These are phyloP conservation scores for Taphrina confusa DNA, from an alignment of 1,139 yeast species.

Conservation along the genomic window DNA sequence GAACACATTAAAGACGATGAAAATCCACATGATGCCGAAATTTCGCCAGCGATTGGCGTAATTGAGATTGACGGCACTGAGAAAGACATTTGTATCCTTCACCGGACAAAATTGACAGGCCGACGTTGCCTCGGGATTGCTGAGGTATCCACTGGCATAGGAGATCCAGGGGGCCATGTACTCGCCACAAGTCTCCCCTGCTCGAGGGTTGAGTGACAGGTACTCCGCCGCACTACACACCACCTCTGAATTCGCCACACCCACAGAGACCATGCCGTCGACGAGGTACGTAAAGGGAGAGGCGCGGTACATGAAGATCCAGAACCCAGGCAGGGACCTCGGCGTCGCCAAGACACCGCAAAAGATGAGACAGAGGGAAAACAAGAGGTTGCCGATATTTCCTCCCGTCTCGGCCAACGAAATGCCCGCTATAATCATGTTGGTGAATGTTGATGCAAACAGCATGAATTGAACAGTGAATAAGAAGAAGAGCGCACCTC, in stretches of 20 bases:
- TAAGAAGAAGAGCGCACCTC: constrained; percentile 51
- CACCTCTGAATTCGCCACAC: constrained; percentile 56
- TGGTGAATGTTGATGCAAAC: constrained; percentile 60
- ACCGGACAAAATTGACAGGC: constrained; percentile 58
- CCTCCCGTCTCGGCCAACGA: constrained; percentile 55
- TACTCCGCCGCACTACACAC: constrained; percentile 55
- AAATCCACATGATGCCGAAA: constrained; percentile 59
- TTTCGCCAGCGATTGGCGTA: constrained; percentile 67
- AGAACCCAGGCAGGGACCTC: constrained; percentile 55
- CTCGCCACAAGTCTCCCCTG: constrained; percentile 54
- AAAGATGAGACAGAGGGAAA: constrained; percentile 61
- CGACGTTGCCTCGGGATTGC: constrained; percentile 38
- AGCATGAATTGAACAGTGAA: constrained; percentile 51
- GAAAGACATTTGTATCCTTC: constrained; percentile 51
- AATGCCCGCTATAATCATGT: constrained; percentile 61
- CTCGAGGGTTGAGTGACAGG: constrained; percentile 51
- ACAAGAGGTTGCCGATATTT: constrained; percentile 53
- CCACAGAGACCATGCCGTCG: constrained; percentile 56
- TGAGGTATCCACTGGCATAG: constrained; percentile 38
- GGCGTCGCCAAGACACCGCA: constrained; percentile 79
- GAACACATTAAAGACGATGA: constrained; percentile 56
- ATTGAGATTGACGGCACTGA: constrained; percentile 50
- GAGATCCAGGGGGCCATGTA: constrained; percentile 48
- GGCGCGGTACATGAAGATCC: constrained; percentile 65
- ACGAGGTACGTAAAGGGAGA: constrained; percentile 70